Evolutionary conservation across 2,329 filamentous ascomycete species (phyloP).

Genomic region (Neopestalotiopsis sp.): DNA sequence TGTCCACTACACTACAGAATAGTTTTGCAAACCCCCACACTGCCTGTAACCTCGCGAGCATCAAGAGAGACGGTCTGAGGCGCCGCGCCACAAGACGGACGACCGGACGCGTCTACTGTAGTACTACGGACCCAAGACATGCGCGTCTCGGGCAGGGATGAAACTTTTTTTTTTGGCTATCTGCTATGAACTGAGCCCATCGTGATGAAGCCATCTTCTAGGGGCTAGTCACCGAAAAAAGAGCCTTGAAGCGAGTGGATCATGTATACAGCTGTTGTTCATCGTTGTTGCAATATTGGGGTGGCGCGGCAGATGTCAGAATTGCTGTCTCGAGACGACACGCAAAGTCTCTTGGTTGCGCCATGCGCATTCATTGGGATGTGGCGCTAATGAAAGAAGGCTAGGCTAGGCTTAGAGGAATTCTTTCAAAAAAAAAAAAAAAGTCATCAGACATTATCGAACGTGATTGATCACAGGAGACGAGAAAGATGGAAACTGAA

Average conservation of each 20-base stretch:
- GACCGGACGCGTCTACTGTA: neutral
- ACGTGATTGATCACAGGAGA: too few relatives aligned
- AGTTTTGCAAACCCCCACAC: neutral
- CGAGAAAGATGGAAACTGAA: neutral
- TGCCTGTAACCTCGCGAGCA: slow-evolving; percentile 1
- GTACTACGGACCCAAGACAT: neutral
- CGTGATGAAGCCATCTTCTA: neutral
- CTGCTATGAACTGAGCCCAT: neutral
- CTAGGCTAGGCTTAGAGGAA: neutral
- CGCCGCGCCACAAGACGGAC: neutral
- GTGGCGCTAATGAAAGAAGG: neutral
- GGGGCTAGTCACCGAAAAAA: neutral
- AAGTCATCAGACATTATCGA: neutral
- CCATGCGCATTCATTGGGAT: neutral
- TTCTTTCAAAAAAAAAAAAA: neutral
- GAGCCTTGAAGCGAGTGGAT: too few relatives aligned
- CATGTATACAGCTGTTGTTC: neutral
- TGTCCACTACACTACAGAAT: too few relatives aligned
- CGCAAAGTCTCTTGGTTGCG: neutral
- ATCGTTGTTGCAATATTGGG: neutral
- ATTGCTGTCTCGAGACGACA: neutral
- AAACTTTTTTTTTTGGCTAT: neutral
- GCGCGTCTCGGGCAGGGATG: neutral
- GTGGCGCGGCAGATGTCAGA: slow-evolving; percentile 1
- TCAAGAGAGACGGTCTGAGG: neutral